Evolutionary conservation across 306 rosid species (phyloP).

Genomic region (Fagus crenata): DNA sequence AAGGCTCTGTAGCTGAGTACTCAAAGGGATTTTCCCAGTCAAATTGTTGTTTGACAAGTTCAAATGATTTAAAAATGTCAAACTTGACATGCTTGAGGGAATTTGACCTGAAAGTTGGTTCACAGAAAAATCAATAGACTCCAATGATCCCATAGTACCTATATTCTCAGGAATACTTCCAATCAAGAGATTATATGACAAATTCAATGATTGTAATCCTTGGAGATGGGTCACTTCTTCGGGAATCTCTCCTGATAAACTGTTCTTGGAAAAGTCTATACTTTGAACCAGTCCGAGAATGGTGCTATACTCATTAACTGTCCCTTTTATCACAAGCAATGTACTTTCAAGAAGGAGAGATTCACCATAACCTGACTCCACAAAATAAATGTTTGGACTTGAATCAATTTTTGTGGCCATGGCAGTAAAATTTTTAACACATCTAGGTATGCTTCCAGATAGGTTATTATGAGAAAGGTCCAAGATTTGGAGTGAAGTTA

Average conservation of each 20-base stretch:
- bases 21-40: slow-evolving; percentile 2
- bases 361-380: too few relatives aligned
- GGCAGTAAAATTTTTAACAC: too few relatives aligned
- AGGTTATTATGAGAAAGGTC: too few relatives aligned
- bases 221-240: not conserved
- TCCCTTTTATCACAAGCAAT: not conserved
- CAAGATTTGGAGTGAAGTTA: too few relatives aligned
- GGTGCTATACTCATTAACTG: not conserved
- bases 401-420: too few relatives aligned
- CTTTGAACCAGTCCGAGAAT: not conserved
- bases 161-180: slow-evolving; percentile 4
- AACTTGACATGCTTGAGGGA: slow-evolving; percentile 3
- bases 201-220: not conserved
- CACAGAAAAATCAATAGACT: slow-evolving; percentile 21
- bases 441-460: too few relatives aligned
- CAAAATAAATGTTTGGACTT: too few relatives aligned
- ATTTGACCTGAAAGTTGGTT: slow-evolving; percentile 19
- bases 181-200: not conserved
- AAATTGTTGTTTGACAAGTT: slow-evolving; percentile 18
- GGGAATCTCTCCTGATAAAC: slow-evolving; percentile 7
- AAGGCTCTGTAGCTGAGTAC: slow-evolving; percentile 2
- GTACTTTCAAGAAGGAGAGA: too few relatives aligned
- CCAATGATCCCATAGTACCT: not conserved
- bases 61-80: not conserved
- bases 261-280: slow-evolving; percentile 18